Evolutionary conservation across 2,329 filamentous ascomycete species (phyloP).

Genomic region (Botrytis aclada): DNA sequence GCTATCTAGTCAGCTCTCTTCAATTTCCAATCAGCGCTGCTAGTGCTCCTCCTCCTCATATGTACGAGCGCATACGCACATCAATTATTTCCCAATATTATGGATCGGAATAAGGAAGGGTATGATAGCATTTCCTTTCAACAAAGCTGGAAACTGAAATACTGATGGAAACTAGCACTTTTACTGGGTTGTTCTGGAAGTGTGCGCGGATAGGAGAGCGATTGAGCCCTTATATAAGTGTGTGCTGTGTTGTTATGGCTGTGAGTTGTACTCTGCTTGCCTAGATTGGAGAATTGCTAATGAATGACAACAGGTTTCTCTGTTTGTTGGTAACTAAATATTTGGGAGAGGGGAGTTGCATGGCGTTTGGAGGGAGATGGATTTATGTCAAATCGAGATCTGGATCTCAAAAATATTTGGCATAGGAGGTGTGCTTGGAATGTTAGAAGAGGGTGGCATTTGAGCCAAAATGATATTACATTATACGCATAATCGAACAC

Average conservation of each 20-base stretch:
- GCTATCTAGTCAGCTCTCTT: conserved; percentile 82
- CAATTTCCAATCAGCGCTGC: conserved; percentile 96
- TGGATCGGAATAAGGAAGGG: conserved; percentile 93
- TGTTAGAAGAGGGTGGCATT: neutral
- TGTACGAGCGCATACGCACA: conserved; percentile 95
- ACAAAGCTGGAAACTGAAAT: neutral
- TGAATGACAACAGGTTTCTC: conserved; percentile 33
- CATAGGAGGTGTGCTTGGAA: neutral
- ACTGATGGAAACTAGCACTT: conserved; percentile 28
- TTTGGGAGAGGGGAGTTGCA: conserved; percentile 18
- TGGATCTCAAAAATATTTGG: neutral
- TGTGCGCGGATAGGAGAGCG: conserved; percentile 88
- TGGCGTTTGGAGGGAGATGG: conserved; percentile 27
- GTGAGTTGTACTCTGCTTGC: conserved; percentile 52
- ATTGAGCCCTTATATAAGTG: conserved; percentile 89
- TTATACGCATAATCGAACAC: conserved; percentile 11
- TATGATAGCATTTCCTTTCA: conserved; percentile 43
- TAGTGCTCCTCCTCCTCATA: conserved; percentile 91
- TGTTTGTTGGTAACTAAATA: conserved; percentile 37
- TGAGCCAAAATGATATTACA: neutral
- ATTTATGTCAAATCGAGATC: conserved; percentile 12
- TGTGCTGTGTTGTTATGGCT: conserved; percentile 93
- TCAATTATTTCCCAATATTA: conserved; percentile 80
- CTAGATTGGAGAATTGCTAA: neutral
- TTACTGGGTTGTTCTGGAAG: conserved; percentile 85